Evolutionary conservation across 441 rosid genomes (phyloP), one percentile per base, ranked within the genome.

Genomic region (Erysimum pusillum): DNA sequence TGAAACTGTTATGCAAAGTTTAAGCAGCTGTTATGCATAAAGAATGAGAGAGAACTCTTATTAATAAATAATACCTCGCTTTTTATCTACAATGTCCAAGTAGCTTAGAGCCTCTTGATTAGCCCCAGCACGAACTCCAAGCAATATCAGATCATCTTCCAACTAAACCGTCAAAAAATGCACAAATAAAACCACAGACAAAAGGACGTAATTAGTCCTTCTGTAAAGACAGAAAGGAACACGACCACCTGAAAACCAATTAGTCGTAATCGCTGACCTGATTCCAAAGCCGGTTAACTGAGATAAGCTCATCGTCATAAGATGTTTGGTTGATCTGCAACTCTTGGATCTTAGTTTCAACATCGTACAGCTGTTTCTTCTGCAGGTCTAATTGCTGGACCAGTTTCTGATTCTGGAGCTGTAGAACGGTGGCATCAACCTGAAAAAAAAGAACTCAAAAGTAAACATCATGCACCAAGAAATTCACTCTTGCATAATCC

Each of bases 401-500:
- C 4, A 96, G 90, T 74, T 84, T 87, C 79, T 96, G 97, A 80
- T 93, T 96, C 85, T 93, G 92, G 58, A 80, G 78, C 70, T 91
- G 99, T 57, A 96, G 91, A 85, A 81, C 88, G 1, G 91, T 83
- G 7, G 94, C 89, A 54, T 90, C 98, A 71, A 86, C 89, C 99
- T 96, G 80, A 56, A 77, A 41, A 17, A 20, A 35, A 70, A 49
- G 6, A 48, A 13, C 14, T 15, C 17, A 12, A 3, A 49, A 58
- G 25, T 34, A 41, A 56, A 69, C 60, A 31, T 12, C 35, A 60
- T 66, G 20, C 12, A 25, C 52, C 15, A 54, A 69, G 32, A 46
- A 45, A 76, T 38, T 2, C 57, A 46, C 48, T 32, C 14, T 12
- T 58, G 25, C 44, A 66, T 4, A 36, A 57, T 35, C 25, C 25